Conservation (phyloP, 2,329 filamentous ascomycete genomes). For the Amylocarpus encephaloides region DNA sequence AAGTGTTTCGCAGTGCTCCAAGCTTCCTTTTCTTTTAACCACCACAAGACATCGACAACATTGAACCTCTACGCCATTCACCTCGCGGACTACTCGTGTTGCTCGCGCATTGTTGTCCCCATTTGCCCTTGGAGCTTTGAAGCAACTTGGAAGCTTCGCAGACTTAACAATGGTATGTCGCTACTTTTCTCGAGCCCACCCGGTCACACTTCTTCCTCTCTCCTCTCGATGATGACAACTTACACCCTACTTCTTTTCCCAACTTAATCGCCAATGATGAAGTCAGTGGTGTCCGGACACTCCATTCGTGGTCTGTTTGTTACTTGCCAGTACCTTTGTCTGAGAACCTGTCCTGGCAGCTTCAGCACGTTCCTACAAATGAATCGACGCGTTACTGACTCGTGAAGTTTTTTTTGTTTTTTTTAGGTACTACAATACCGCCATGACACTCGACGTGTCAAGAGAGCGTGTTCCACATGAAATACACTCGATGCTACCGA, state of each 20-base stretch:
- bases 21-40: not conserved
- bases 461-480: not conserved
- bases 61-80: too few relatives aligned
- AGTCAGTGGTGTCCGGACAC: conserved; percentile 59
- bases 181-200: not conserved
- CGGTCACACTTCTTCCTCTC: too few relatives aligned
- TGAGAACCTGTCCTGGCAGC: conserved; percentile 42
- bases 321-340: conserved; percentile 90
- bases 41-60: not conserved
- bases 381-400: conserved; percentile 15
- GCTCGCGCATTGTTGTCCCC: too few relatives aligned
- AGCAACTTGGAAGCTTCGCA: conserved; percentile 5
- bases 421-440: not conserved
- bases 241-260: conserved; percentile 75
- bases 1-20: not conserved
- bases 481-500: not conserved
- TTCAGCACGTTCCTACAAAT: conserved; percentile 19
- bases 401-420: conserved; percentile 17
- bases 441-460: not conserved
- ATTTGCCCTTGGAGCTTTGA: not conserved
- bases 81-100: too few relatives aligned
- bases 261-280: conserved; percentile 86
- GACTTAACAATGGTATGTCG: conserved; percentile 13
- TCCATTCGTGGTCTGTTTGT: conserved; percentile 57
- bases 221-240: conserved; percentile 56